Evolutionary conservation across 768 basidiomycete genomes (phyloP).

Genomic region (Paxillus involutus): DNA sequence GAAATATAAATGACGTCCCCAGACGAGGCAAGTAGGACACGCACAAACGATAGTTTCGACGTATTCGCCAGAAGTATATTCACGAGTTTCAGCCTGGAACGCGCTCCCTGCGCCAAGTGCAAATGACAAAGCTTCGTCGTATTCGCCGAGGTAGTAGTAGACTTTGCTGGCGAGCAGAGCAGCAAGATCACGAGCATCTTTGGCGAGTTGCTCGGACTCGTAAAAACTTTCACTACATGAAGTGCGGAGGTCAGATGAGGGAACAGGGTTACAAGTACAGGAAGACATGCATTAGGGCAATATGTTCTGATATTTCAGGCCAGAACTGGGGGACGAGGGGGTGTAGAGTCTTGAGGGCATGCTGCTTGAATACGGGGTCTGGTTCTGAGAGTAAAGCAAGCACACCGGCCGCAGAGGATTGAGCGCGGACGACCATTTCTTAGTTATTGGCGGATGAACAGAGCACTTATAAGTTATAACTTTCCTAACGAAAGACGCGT

Average conservation of each 20-base stretch:
- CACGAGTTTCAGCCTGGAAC: constrained; percentile 74
- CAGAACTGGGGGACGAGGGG: constrained; percentile 91
- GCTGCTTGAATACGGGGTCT: constrained; percentile 82
- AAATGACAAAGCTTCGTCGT: constrained; percentile 94
- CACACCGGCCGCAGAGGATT: constrained; percentile 86
- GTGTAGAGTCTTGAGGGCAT: constrained; percentile 84
- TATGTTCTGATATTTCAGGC: constrained; percentile 97
- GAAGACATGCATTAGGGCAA: constrained; percentile 76
- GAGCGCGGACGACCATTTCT: constrained; percentile 65
- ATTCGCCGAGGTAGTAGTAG: constrained; percentile 94
- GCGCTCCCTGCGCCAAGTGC: constrained; percentile 88
- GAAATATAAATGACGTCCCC: background rate
- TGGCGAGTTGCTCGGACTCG: constrained; percentile 76
- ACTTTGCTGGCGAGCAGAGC: constrained; percentile 96
- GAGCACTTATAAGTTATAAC: background rate
- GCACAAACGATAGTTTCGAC: constrained; percentile 92
- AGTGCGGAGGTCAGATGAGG: constrained; percentile 7
- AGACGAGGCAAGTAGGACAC: constrained; percentile 33
- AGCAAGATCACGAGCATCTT: constrained; percentile 75
- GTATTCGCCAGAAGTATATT: constrained; percentile 75
- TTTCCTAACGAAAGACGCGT: constrained; percentile 35
- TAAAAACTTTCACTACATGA: constrained; percentile 79
- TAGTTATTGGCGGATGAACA: background rate
- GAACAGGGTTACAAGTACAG: constrained; percentile 6
- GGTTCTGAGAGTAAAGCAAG: constrained; percentile 91